Conservation (phyloP, 2,329 filamentous ascomycete species). For the Xylaria multiplex region DNA sequence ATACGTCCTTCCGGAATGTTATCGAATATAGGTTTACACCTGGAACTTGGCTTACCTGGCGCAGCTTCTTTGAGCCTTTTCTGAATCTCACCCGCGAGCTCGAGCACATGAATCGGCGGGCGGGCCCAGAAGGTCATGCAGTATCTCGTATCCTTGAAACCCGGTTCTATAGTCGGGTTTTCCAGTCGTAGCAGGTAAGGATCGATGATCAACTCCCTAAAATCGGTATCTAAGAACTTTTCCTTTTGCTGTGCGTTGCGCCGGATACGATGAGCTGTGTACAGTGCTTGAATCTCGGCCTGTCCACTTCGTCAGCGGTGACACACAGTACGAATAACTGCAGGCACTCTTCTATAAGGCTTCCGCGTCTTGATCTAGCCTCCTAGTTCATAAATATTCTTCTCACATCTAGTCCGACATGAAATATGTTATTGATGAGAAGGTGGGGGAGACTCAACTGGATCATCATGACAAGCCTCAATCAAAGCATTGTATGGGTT, state of each 20-base stretch:
- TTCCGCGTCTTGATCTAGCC: background rate
- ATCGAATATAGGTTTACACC: background rate
- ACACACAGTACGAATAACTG: background rate
- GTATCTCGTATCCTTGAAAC: constrained; percentile 78
- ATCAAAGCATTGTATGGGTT: constrained; percentile 85
- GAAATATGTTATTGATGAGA: background rate
- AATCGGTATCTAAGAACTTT: constrained; percentile 75
- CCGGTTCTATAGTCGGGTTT: constrained; percentile 69
- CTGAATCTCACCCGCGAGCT: constrained; percentile 76
- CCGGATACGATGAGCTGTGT: constrained; percentile 76
- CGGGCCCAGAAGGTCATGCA: constrained; percentile 91
- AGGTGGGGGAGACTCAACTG: constrained; percentile 60
- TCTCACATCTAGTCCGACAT: background rate
- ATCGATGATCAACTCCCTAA: constrained; percentile 78
- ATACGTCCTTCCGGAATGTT: background rate
- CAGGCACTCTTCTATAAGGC: background rate
- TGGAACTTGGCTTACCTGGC: constrained; percentile 67
- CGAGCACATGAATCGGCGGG: constrained; percentile 76
- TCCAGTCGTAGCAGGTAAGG: constrained; percentile 77
- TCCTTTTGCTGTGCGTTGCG: constrained; percentile 80
- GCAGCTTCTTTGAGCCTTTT: constrained; percentile 69
- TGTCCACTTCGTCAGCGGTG: constrained; percentile 49
- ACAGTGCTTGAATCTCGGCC: constrained; percentile 75
- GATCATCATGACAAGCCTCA: constrained; percentile 70
- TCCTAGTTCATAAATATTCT: background rate